Conservation (phyloP, 306 rosid species). For the Astragalus membranaceus region DNA sequence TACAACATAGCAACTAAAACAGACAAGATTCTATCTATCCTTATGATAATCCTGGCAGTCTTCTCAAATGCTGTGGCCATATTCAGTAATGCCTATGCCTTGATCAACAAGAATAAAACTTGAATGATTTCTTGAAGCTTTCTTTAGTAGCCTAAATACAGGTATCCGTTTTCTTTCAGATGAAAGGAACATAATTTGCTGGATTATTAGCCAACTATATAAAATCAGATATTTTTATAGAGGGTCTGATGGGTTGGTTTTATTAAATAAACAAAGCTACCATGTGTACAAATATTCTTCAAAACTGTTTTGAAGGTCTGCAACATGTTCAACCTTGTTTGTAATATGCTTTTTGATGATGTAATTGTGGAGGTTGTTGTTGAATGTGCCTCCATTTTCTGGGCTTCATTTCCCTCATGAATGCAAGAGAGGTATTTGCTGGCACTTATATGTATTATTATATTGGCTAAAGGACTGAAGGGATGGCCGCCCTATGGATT, state of each 20-base stretch:
- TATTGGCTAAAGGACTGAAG: not conserved
- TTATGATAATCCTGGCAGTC: conserved; percentile 71
- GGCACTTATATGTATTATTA: not conserved
- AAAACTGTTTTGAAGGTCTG: conserved; percentile 1
- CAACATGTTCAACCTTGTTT: not conserved
- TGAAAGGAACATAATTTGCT: not conserved
- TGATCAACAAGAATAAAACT: conserved; percentile 41
- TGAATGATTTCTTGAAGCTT: conserved; percentile 11
- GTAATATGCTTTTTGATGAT: not conserved
- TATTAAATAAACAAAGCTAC: not conserved
- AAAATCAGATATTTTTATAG: conserved; percentile 19
- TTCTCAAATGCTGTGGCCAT: conserved; percentile 70
- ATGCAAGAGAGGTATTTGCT: not conserved
- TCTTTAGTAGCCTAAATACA: not conserved
- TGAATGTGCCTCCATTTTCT: not conserved
- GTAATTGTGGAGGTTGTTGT: not conserved
- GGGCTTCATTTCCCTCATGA: not conserved
- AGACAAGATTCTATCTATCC: conserved; percentile 56
- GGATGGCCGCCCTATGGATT: not conserved
- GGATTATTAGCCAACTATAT: not conserved
- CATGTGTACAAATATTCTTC: conserved; percentile 22
- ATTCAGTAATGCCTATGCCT: conserved; percentile 64
- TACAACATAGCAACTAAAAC: conserved; percentile 62
- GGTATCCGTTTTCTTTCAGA: conserved; percentile 5
- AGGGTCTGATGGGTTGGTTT: conserved; percentile 11